Percentiles rank a stretch among this genome's conserved stretches.
phyloP scores from a whole-genome alignment of 106 monocot genomes.

The Xerophyta viscosa region DNA sequence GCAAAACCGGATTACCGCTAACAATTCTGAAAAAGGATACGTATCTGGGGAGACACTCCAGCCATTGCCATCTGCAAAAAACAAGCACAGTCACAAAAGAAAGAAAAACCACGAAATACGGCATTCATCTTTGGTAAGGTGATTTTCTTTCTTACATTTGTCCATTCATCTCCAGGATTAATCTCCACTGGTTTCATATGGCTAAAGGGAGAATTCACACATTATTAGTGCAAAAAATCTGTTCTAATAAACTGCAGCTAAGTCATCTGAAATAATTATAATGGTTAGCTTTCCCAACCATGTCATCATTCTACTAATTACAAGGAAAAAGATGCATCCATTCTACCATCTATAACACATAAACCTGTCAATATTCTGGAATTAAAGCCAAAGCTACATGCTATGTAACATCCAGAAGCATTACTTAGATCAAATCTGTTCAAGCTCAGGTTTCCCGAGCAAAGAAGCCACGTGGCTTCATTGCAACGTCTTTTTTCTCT shows the following conservation, averaged over 20 bases:
- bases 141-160: constrained; percentile 65
- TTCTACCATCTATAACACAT: too few species aligned
- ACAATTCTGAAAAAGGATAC: constrained; percentile 36
- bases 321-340: not conserved
- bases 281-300: too few species aligned
- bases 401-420: not conserved
- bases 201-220: constrained; percentile 23
- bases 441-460: too few species aligned
- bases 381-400: too few species aligned
- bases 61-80: constrained; percentile 80
- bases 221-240: too few species aligned
- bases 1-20: too few species aligned
- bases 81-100: constrained; percentile 11
- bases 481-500: too few species aligned
- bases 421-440: too few species aligned
- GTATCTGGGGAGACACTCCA: constrained; percentile 45
- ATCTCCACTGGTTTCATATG: constrained; percentile 80
- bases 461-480: too few species aligned
- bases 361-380: too few species aligned
- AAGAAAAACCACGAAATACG: not conserved
- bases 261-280: constrained; percentile 1
- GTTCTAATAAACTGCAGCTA: not conserved
- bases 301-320: not conserved
- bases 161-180: constrained; percentile 95
- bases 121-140: not conserved